Evolutionary conservation across 2,329 filamentous ascomycete genomes (phyloP), one percentile per base, ranked within the genome.

Genomic region (Ophiostoma fasciatum): DNA sequence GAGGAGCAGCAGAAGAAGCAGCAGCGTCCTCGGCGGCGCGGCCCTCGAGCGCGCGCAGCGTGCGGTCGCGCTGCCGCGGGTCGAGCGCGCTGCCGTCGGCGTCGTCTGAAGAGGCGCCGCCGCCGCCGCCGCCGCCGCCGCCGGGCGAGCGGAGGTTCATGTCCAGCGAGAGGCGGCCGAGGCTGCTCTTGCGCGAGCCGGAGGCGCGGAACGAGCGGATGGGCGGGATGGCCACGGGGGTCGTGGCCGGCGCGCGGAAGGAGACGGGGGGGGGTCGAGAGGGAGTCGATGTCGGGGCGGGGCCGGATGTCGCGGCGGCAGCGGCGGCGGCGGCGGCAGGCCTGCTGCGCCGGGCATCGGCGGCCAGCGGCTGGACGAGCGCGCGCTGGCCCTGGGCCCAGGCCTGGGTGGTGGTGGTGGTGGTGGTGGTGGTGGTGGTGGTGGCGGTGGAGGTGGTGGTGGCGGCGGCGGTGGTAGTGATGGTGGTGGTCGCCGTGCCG

Each of bases 191-290:
- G 45, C 71, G 66, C 42, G 68, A 68, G 46, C 63, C 65, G 26
- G 69, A 71, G 19, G 68, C 71, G 41, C 69, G 63, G 45, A 72
- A 71, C 8, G 60, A 57, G 37, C 70, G 64, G 48, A 72, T 72
- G 7, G 68, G 68, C 13, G 68, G 66, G 28, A 71, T 59, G 18
- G n/a, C n/a, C n/a, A n/a, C n/a, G n/a, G n/a, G n/a, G n/a, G n/a
- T n/a, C n/a, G n/a, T 50, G 35, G 51, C 48, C 31, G 58, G 60
- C 19, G 58, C 56, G 45, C 60, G 64, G 52, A 64, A 69, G 17
- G 68, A 71, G 39, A 67, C 53, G 17, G 67, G 67, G 28, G 62
- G 62, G 50, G 67, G 55, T 54, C 59, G 50, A 51, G 58, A 41
- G 15, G 39, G 5, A 9, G 26, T 28, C 11, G 26, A 14, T 5